A percentile compares a stretch with the other conserved stretches of the same genome.
Evolutionary conservation across 768 basidiomycete genomes (phyloP).

Genomic region (Tephrocybe sp.): DNA sequence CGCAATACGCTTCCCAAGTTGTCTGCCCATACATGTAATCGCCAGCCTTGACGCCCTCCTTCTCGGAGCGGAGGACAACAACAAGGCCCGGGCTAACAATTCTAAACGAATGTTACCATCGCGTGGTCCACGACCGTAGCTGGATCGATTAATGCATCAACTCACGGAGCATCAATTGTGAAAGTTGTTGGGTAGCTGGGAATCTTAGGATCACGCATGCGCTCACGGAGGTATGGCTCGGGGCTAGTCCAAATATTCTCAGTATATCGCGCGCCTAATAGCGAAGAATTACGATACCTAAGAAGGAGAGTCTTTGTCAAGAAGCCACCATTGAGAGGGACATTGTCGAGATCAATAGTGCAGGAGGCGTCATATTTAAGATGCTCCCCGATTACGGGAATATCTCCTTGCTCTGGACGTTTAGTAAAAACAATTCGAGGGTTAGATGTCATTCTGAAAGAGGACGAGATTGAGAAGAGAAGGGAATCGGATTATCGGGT

Average conservation of each 20-base stretch:
- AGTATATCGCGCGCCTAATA: not conserved
- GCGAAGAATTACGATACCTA: not conserved
- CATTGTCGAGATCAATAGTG: constrained; percentile 19
- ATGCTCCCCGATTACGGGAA: constrained; percentile 12
- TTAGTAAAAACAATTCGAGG: constrained; percentile 9
- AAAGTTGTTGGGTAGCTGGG: constrained; percentile 12
- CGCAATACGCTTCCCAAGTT: constrained; percentile 15
- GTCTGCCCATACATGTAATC: constrained; percentile 29
- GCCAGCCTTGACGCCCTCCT: constrained; percentile 21
- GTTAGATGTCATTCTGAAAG: constrained; percentile 7
- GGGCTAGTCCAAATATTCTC: not conserved
- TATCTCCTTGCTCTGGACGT: constrained; percentile 1
- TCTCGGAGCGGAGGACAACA: constrained; percentile 32
- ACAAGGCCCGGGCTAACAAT: constrained; percentile 29
- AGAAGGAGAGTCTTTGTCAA: constrained; percentile 18
- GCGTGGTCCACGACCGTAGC: not conserved
- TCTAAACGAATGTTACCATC: constrained; percentile 10
- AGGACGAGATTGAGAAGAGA: too few relatives aligned
- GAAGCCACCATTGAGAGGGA: constrained; percentile 19
- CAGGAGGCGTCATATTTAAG: constrained; percentile 11
- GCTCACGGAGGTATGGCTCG: constrained; percentile 7
- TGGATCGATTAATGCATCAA: not conserved
- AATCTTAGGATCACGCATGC: constrained; percentile 7
- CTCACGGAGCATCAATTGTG: constrained; percentile 10
- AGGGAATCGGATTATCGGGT: too few relatives aligned